Evolutionary conservation across 75 land plant species (phyloP).

Genomic region (Selaginella moellendorffii): DNA sequence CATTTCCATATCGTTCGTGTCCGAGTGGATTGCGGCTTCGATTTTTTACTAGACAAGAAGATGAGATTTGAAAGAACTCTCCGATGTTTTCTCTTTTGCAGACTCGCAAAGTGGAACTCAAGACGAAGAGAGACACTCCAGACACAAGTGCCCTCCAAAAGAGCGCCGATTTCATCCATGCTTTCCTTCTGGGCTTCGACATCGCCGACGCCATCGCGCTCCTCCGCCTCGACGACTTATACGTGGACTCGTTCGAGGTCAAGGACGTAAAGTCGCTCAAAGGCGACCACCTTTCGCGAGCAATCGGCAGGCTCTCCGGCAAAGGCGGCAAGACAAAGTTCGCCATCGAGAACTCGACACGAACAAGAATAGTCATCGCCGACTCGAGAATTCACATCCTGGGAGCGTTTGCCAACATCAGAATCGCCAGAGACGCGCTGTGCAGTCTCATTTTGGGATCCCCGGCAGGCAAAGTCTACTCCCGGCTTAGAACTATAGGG

Average conservation of each 20-base stretch:
- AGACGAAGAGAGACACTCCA: not conserved
- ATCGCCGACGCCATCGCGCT: conserved; percentile 5
- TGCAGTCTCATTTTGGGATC: conserved; percentile 24
- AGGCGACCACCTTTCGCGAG: conserved; percentile 6
- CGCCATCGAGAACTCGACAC: conserved; percentile 8
- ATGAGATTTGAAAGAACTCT: too few species aligned
- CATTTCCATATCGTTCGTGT: too few species aligned
- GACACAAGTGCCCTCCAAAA: conserved; percentile 6
- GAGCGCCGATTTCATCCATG: conserved; percentile 3
- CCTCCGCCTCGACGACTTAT: conserved; percentile 26
- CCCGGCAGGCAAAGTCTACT: not conserved
- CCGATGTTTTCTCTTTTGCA: conserved; percentile 14
- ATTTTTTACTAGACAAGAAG: too few species aligned
- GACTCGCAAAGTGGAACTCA: conserved; percentile 58
- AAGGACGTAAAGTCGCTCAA: conserved; percentile 1
- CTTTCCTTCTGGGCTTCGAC: conserved; percentile 1
- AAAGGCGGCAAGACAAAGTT: conserved; percentile 5
- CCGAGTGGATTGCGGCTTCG: too few species aligned
- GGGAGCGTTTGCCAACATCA: conserved; percentile 66
- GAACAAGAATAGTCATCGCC: conserved; percentile 2
- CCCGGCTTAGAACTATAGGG: not conserved
- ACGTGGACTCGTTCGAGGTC: not conserved
- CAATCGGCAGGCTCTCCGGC: not conserved
- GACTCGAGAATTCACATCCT: conserved; percentile 20
- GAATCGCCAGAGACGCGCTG: not conserved